A percentile compares a stretch with the other conserved stretches of the same genome.
These are phyloP conservation scores for Blastocystis sp. DNA, from an alignment of 352 stramenopile species.

Conservation along the genomic window DNA sequence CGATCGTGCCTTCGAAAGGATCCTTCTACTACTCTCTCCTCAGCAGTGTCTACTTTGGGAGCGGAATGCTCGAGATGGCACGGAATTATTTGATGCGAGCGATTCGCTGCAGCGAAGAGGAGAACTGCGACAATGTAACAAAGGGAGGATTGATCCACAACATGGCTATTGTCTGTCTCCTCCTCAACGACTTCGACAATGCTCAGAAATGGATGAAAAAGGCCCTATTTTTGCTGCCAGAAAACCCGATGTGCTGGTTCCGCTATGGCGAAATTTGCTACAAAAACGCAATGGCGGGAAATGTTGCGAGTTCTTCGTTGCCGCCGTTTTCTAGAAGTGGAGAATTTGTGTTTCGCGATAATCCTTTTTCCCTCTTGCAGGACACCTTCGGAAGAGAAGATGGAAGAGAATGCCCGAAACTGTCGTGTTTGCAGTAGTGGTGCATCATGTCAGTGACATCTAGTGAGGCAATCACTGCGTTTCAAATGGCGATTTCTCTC, in stretches of 20 bases:
- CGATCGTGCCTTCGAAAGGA: not conserved
- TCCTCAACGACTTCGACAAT: not conserved
- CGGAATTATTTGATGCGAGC: not conserved
- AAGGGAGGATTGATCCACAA: not conserved
- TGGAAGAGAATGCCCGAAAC: not conserved
- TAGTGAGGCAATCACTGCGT: not conserved
- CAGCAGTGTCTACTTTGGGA: not conserved
- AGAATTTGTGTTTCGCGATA: not conserved
- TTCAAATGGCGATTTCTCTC: not conserved
- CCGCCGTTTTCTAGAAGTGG: not conserved
- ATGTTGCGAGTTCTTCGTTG: no score
- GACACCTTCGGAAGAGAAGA: not conserved
- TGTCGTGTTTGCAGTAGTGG: not conserved
- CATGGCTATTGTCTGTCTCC: not conserved
- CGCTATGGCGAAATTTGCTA: not conserved
- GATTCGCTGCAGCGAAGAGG: not conserved
- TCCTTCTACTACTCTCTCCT: constrained; percentile 39
- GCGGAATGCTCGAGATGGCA: not conserved
- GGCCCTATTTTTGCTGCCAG: not conserved
- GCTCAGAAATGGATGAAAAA: not conserved
- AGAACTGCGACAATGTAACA: not conserved
- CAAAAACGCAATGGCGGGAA: not conserved
- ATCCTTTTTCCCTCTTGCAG: not conserved
- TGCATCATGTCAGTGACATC: not conserved
- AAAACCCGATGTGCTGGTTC: not conserved